A percentile compares a stretch with the other conserved stretches of the same genome.
Conservation (phyloP, 2,329 filamentous ascomycete genomes). For the Lecanicillium sp. region DNA sequence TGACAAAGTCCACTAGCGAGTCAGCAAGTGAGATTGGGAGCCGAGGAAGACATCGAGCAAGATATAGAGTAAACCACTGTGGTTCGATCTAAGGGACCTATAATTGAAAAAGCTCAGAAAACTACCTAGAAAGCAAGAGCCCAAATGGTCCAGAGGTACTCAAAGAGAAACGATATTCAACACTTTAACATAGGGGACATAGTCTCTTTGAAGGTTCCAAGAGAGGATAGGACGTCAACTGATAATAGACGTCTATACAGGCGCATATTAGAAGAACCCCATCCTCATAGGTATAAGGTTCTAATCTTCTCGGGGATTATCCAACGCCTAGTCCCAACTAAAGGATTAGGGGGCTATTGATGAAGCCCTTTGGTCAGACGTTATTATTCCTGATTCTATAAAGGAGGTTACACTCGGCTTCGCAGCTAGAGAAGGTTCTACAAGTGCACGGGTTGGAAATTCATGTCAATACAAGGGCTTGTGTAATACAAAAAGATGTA, state of each 20-base stretch:
- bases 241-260: neutral
- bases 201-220: neutral
- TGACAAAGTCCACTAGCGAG: neutral
- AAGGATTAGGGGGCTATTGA: slow-evolving; percentile 3
- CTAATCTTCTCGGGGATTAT: slow-evolving; percentile 3
- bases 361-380: slow-evolving; percentile 4
- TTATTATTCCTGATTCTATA: slow-evolving; percentile 5
- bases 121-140: slow-evolving; percentile 1
- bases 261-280: slow-evolving; percentile 3
- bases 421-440: slow-evolving; percentile 5
- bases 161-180: neutral
- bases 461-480: slow-evolving; percentile 5
- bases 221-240: slow-evolving; percentile 2
- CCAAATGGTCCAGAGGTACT: neutral
- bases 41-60: neutral
- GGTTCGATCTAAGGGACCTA: neutral
- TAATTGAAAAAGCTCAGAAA: slow-evolving; percentile 1
- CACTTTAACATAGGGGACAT: slow-evolving; percentile 1
- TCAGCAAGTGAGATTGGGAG: neutral
- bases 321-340: slow-evolving; percentile 4
- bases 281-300: slow-evolving; percentile 5
- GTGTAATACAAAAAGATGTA: slow-evolving; percentile 6
- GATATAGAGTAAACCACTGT: neutral
- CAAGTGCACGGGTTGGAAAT: slow-evolving; percentile 2
- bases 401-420: slow-evolving; percentile 4